Conservation (phyloP, 2,329 filamentous ascomycete genomes). For the Claviceps capensis region DNA sequence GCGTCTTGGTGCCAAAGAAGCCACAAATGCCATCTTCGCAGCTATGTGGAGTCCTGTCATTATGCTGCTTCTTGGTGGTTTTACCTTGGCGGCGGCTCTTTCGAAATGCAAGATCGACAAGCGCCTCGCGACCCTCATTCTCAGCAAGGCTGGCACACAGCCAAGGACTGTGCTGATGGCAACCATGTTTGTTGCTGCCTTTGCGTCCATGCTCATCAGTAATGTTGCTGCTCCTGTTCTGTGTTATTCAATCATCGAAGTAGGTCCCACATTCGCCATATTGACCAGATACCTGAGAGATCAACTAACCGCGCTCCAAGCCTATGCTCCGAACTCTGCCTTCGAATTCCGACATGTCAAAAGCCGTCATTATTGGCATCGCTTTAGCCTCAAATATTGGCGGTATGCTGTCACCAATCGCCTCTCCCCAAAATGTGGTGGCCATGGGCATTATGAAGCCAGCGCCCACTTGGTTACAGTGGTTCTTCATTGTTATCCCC, state of each 20-base stretch:
- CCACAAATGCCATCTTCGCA: constrained; percentile 73
- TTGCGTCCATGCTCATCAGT: constrained; percentile 97
- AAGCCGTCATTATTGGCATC: constrained; percentile 88
- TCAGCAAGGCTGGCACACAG: constrained; percentile 89
- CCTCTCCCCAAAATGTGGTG: constrained; percentile 94
- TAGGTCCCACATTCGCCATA: constrained; percentile 24
- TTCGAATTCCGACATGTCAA: constrained; percentile 82
- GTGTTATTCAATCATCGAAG: constrained; percentile 95
- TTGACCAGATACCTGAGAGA: neutral
- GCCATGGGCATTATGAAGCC: constrained; percentile 92
- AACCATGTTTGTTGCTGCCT: constrained; percentile 96
- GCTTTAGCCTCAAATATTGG: constrained; percentile 91
- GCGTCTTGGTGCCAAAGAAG: constrained; percentile 65
- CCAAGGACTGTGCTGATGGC: constrained; percentile 84
- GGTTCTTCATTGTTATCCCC: constrained; percentile 93
- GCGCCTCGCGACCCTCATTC: constrained; percentile 86
- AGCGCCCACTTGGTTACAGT: constrained; percentile 80
- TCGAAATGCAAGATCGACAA: constrained; percentile 98
- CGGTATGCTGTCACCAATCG: constrained; percentile 91
- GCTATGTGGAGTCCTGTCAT: constrained; percentile 99
- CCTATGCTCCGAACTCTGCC: constrained; percentile 90
- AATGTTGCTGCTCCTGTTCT: constrained; percentile 95
- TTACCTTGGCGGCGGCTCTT: constrained; percentile 85
- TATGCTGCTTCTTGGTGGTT: constrained; percentile 91
- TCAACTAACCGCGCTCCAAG: constrained; percentile 24